Conservation (phyloP, 2,329 filamentous ascomycete species). For the Mycosphaerella sp. region DNA sequence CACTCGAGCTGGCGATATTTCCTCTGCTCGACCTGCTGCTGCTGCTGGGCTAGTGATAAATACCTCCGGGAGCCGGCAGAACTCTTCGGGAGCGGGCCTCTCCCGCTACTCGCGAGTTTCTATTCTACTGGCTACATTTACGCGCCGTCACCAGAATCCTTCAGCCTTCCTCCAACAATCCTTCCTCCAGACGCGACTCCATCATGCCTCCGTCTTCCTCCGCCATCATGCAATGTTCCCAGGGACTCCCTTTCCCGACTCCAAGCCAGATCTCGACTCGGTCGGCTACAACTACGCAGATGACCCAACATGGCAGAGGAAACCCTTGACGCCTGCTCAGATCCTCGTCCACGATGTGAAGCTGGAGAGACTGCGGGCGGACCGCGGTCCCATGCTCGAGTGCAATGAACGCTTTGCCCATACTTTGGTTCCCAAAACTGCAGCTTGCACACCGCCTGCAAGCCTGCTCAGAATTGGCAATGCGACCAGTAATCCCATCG, state of each 20-base stretch:
- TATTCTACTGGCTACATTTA: too few species aligned
- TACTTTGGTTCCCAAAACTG: conserved; percentile 30
- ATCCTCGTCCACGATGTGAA: conserved; percentile 38
- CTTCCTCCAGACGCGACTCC: neutral
- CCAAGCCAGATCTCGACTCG: conserved; percentile 7
- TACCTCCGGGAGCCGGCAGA: neutral
- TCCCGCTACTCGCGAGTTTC: neutral
- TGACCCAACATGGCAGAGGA: conserved; percentile 35
- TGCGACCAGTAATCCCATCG: conserved; percentile 31
- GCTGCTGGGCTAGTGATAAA: too few species aligned
- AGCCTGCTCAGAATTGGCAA: conserved; percentile 21
- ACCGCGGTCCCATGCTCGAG: conserved; percentile 35
- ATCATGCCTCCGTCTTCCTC: neutral
- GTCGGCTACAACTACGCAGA: conserved; percentile 30
- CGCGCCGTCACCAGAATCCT: neutral
- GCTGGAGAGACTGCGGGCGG: conserved; percentile 31
- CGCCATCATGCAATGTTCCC: conserved; percentile 16
- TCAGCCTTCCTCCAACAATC: neutral
- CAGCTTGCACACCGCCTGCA: conserved; percentile 19
- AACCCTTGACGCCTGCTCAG: conserved; percentile 37
- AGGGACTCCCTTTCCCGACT: conserved; percentile 1
- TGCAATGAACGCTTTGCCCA: conserved; percentile 35
- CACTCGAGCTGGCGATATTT: neutral
- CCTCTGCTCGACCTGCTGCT: neutral
- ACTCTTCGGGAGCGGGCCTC: too few species aligned